These are phyloP conservation scores for Hypoxylon sp. DNA, from an alignment of 2,329 filamentous ascomycete species.

Conservation along the genomic window DNA sequence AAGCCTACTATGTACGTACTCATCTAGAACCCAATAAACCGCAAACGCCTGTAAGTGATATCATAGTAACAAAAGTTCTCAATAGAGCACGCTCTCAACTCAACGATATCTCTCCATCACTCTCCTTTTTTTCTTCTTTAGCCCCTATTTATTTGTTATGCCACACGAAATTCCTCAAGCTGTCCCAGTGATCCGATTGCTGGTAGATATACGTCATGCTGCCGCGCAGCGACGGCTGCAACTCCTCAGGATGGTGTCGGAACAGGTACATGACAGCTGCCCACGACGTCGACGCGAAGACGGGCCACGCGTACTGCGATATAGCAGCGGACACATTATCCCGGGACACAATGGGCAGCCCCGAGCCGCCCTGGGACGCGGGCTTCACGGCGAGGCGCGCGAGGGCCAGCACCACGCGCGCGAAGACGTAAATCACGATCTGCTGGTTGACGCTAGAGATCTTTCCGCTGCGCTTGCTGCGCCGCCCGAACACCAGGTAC, in stretches of 20 bases:
- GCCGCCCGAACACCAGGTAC: slow-evolving; percentile 88
- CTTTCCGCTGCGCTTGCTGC: slow-evolving; percentile 73
- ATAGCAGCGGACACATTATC: slow-evolving; percentile 65
- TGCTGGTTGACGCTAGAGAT: slow-evolving; percentile 91
- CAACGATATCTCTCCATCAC: neutral
- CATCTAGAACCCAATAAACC: slow-evolving; percentile 15
- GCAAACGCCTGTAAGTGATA: slow-evolving; percentile 37
- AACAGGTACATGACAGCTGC: slow-evolving; percentile 96
- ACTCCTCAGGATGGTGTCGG: slow-evolving; percentile 88
- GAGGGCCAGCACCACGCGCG: slow-evolving; percentile 86
- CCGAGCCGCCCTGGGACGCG: slow-evolving; percentile 57
- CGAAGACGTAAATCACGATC: slow-evolving; percentile 98
- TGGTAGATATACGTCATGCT: slow-evolving; percentile 98
- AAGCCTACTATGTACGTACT: slow-evolving; percentile 11
- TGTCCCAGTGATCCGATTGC: slow-evolving; percentile 92
- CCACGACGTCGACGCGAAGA: slow-evolving; percentile 93
- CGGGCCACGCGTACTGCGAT: slow-evolving; percentile 86
- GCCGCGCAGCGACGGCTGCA: slow-evolving; percentile 91
- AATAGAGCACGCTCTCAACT: too few relatives aligned
- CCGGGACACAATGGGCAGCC: slow-evolving; percentile 66
- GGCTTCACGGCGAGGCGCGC: slow-evolving; percentile 86
- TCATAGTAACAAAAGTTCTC: slow-evolving; percentile 2
- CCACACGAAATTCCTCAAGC: slow-evolving; percentile 85
- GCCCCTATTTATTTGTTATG: slow-evolving; percentile 75
- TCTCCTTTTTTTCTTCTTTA: neutral